Evolutionary conservation across 345 rosid species (phyloP), one percentile per base, ranked within the genome.

Genomic region (Euphorbia lathyris): DNA sequence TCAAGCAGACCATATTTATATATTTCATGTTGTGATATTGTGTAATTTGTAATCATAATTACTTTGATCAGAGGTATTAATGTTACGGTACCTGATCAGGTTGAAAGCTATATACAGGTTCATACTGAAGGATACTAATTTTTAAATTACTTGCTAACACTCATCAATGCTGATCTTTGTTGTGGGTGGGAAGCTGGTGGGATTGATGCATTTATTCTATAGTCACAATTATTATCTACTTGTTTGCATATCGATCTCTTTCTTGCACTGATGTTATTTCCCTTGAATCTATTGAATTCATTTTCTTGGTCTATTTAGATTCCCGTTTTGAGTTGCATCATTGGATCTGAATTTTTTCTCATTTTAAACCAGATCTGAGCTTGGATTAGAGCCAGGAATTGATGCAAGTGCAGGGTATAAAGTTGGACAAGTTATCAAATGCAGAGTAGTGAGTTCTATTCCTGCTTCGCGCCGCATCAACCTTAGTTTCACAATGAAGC

Each of bases 401-500:
- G 90, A 92, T 70, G 90, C 96, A 68, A 77, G 75, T 68, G 80
- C 85, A 30, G 79, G 79, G 81, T 88, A 86, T 85, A 96, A 88
- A 80, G 93, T 84, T 48, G 99, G 96, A n/a, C 86, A 95, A 85
- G 99, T 88, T 66, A 88, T 95, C 78, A 92, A 95, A 85, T 95
- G 99, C 86, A 85, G 97, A 81, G 83, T 95, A 77, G 82, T 76
- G 43, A 65, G 90, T 77, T 83, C 93, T 56, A 71, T 75, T 79
- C 86, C 88, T 74, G 80, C 87, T 69, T 84, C 90, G 47, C 88
- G 81, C 69, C 86, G 87, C 58, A 86, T 95, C 80, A 92, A 80
- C 82, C 97, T 95, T 47, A 95, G 99, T 82, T 87, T 92, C 77
- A 72, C 73, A 63, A 88, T 85, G 85, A 92, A 86, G 82, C 86